Evolutionary conservation across 306 rosid species (phyloP).

Genomic region (Rosa rugosa): DNA sequence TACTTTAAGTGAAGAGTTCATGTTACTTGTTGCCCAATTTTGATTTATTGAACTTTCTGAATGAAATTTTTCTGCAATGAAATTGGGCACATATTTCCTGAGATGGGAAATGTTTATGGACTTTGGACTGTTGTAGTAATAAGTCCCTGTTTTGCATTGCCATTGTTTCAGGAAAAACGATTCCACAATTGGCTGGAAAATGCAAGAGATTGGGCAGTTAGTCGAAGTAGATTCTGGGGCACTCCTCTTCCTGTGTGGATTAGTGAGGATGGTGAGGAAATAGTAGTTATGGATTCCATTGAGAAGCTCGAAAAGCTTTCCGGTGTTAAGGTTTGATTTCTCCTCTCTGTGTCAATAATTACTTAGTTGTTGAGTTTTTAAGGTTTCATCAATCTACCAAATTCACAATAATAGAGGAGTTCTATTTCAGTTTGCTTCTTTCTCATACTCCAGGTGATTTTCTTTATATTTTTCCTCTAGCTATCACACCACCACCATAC

Average conservation of each 20-base stretch:
- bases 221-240: conserved; percentile 99
- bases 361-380: neutral
- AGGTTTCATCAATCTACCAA: neutral
- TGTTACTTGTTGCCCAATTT: neutral
- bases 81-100: neutral
- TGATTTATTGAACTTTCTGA: neutral
- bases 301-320: conserved; percentile 83
- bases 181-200: conserved; percentile 99
- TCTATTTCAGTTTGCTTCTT: neutral
- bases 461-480: neutral
- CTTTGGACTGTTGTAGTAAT: neutral
- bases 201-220: conserved; percentile 99
- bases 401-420: neutral
- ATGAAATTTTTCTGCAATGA: neutral
- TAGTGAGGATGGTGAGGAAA: conserved; percentile 85
- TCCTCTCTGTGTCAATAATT: neutral
- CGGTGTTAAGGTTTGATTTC: conserved; percentile 68
- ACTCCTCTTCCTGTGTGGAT: conserved; percentile 97
- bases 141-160: neutral
- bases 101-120: neutral
- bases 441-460: neutral
- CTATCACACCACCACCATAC: neutral
- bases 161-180: conserved; percentile 64
- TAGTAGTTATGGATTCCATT: conserved; percentile 75
- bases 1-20: neutral